Conservation (phyloP, 495 filamentous ascomycete species). For the Tirmania nivea region DNA sequence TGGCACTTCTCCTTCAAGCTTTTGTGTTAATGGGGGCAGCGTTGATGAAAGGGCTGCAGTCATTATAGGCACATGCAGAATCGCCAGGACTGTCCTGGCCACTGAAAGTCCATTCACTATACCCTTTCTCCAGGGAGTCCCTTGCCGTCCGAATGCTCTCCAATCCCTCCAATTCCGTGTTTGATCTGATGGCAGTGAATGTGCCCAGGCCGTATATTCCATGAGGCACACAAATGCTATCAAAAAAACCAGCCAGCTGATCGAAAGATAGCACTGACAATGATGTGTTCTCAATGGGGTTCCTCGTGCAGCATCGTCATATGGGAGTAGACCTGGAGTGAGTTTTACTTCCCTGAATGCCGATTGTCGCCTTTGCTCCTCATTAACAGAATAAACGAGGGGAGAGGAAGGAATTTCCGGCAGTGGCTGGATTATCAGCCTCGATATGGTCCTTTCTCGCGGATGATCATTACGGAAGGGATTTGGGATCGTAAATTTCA, state of each 20-base stretch:
- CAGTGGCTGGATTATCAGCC: too few relatives aligned
- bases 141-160: constrained; percentile 5
- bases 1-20: constrained; percentile 2
- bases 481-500: too few relatives aligned
- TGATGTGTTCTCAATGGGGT: not conserved
- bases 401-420: too few relatives aligned
- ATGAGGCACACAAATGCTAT: not conserved
- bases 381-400: too few relatives aligned
- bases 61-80: constrained; percentile 12
- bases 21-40: constrained; percentile 8
- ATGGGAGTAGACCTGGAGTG: too few relatives aligned
- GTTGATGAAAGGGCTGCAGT: constrained; percentile 7
- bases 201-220: not conserved
- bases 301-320: not conserved
- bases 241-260: not conserved
- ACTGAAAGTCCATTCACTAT: constrained; percentile 10
- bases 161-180: not conserved
- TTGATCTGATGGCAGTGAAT: not conserved
- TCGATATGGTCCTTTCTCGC: too few relatives aligned
- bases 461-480: too few relatives aligned
- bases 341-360: too few relatives aligned
- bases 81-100: constrained; percentile 7
- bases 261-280: not conserved
- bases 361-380: too few relatives aligned
- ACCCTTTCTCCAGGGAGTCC: constrained; percentile 8